Conservation (phyloP, 2,329 filamentous ascomycete genomes). For the Coniochaeta prunicola region DNA sequence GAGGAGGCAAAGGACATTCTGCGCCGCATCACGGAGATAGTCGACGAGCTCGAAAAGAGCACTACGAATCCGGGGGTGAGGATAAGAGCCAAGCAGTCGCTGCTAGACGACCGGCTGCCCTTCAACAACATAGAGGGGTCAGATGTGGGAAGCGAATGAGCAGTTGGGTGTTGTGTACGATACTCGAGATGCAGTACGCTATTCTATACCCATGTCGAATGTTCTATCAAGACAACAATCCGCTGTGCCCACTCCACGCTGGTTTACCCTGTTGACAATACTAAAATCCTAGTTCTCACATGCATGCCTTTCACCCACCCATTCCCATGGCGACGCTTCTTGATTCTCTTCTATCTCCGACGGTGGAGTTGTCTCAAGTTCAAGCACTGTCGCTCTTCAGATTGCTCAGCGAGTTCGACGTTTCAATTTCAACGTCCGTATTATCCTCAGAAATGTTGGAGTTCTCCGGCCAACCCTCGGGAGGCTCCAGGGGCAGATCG, state of each 20-base stretch:
- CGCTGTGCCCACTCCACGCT: not conserved
- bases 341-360: no score
- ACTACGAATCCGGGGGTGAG: conserved; percentile 67
- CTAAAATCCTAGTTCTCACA: no score
- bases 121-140: conserved; percentile 40
- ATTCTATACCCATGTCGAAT: not conserved
- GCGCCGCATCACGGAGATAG: conserved; percentile 42
- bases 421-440: no score
- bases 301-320: no score
- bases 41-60: conserved; percentile 46
- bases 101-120: conserved; percentile 67
- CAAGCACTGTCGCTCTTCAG: no score
- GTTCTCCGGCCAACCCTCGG: not conserved
- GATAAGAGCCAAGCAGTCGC: conserved; percentile 58
- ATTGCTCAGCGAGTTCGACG: no score
- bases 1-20: conserved; percentile 37
- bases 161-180: conserved; percentile 19
- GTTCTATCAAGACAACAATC: not conserved
- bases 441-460: no score
- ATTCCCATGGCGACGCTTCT: no score
- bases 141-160: conserved; percentile 25
- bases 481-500: not conserved
- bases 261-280: not conserved
- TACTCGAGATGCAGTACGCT: conserved; percentile 3
- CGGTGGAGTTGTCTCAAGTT: no score